These are phyloP conservation scores for Debaryomycetaceae sp. DNA, from an alignment of 1,139 yeast species.

Conservation along the genomic window DNA sequence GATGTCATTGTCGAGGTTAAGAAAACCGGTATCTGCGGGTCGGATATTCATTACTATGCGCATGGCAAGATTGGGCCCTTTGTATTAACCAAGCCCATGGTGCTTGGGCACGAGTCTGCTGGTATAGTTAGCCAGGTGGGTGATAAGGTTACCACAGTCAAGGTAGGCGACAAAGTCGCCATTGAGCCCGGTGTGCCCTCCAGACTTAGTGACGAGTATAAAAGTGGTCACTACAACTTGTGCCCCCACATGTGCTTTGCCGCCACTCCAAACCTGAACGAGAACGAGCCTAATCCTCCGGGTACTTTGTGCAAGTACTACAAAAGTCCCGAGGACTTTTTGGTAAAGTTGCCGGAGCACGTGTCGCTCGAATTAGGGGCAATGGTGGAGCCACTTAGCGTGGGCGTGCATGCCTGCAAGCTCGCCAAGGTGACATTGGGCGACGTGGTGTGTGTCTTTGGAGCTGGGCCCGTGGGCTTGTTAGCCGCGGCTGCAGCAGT, in stretches of 20 bases:
- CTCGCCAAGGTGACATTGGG: constrained; percentile 67
- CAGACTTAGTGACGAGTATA: constrained; percentile 67
- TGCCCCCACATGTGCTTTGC: constrained; percentile 85
- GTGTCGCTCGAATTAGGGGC: constrained; percentile 86
- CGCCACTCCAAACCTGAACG: constrained; percentile 61
- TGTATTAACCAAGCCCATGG: constrained; percentile 60
- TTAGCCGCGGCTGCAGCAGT: constrained; percentile 73
- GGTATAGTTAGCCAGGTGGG: constrained; percentile 72
- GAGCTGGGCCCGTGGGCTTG: constrained; percentile 93
- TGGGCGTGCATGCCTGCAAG: constrained; percentile 80
- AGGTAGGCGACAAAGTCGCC: constrained; percentile 79
- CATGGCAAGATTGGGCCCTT: constrained; percentile 78
- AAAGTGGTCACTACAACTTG: constrained; percentile 70
- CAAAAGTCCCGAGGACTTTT: constrained; percentile 77
- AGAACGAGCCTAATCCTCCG: constrained; percentile 41
- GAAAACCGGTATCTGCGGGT: constrained; percentile 83
- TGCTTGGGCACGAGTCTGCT: constrained; percentile 73
- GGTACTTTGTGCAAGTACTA: constrained; percentile 76
- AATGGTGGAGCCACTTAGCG: constrained; percentile 80
- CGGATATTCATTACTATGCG: constrained; percentile 79
- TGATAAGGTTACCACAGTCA: constrained; percentile 49
- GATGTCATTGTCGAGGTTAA: constrained; percentile 74
- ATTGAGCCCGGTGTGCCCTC: constrained; percentile 75
- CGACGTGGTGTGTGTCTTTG: constrained; percentile 73
- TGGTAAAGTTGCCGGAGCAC: constrained; percentile 72